Conservation (phyloP, 2,329 filamentous ascomycete species). For the Mariannaea sp. region DNA sequence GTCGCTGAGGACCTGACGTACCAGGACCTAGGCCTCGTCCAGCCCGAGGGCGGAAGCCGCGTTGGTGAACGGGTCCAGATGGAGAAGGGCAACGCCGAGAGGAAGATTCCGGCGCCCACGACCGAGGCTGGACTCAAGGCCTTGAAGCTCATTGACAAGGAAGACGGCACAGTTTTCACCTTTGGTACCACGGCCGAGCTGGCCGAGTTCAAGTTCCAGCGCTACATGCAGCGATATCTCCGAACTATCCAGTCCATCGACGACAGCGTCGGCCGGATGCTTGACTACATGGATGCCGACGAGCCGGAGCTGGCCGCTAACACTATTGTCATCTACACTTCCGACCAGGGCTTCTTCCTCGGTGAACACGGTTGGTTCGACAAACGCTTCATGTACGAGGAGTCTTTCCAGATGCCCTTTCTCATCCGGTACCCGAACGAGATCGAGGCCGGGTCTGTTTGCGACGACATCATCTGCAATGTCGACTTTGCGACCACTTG, state of each 20-base stretch:
- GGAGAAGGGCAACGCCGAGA: constrained; percentile 33
- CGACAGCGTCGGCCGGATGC: constrained; percentile 55
- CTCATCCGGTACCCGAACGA: constrained; percentile 51
- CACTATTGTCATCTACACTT: constrained; percentile 59
- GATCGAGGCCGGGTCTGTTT: constrained; percentile 47
- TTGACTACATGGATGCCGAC: constrained; percentile 50
- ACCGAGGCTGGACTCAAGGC: constrained; percentile 20
- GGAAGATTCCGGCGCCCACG: constrained; percentile 34
- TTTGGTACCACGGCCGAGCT: constrained; percentile 50
- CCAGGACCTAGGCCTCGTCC: constrained; percentile 54
- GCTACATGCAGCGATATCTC: constrained; percentile 61
- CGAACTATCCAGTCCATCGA: constrained; percentile 58
- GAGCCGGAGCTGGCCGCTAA: constrained; percentile 47
- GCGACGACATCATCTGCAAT: constrained; percentile 56
- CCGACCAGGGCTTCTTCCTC: constrained; percentile 61
- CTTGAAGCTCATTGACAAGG: constrained; percentile 49
- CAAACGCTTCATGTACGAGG: constrained; percentile 63
- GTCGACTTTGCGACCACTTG: constrained; percentile 59
- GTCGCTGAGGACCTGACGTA: constrained; percentile 58
- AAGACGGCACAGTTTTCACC: constrained; percentile 51
- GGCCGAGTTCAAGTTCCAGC: constrained; percentile 59
- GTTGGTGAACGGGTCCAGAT: constrained; percentile 44
- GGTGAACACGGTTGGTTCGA: constrained; percentile 64
- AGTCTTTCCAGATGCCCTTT: constrained; percentile 62
- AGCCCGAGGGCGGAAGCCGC: constrained; percentile 53